A percentile compares a stretch with the other conserved stretches of the same genome.
These are phyloP conservation scores for Drechslerella dactyloides DNA, from an alignment of 2,329 filamentous ascomycete species.

Conservation along the genomic window DNA sequence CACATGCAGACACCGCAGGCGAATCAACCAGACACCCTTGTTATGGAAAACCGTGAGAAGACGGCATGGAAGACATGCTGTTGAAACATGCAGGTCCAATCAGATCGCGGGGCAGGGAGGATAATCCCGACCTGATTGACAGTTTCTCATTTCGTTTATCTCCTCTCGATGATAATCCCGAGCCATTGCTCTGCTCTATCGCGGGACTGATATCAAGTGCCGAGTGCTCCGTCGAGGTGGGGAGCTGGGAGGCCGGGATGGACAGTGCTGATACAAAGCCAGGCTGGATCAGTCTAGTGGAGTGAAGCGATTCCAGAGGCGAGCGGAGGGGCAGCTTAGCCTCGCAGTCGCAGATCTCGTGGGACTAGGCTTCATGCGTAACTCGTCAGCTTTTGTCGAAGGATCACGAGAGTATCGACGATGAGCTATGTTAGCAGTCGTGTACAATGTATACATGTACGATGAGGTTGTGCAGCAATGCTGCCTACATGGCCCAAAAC, in stretches of 20 bases:
- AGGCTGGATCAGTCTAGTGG: constrained; percentile 4
- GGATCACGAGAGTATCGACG: not conserved
- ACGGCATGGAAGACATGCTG: constrained; percentile 9
- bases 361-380: constrained; percentile 22
- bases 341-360: constrained; percentile 2
- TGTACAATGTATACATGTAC: not conserved
- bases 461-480: not conserved
- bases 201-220: constrained; percentile 14
- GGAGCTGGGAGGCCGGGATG: constrained; percentile 3
- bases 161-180: constrained; percentile 29
- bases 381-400: not conserved
- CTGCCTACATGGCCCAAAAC: constrained; percentile 8
- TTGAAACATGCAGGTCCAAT: not conserved
- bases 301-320: constrained; percentile 24
- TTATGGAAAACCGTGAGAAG: constrained; percentile 4
- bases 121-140: constrained; percentile 37
- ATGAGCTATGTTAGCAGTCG: too few species aligned
- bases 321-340: constrained; percentile 8
- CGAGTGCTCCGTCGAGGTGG: constrained; percentile 9
- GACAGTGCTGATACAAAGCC: too few species aligned
- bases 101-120: constrained; percentile 4
- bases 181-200: constrained; percentile 14
- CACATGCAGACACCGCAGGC: not conserved
- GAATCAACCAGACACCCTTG: constrained; percentile 27
- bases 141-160: constrained; percentile 46